A percentile compares a stretch with the other conserved stretches of the same genome.
Conservation (phyloP, 345 rosid species). For the Hirschfeldia incana region DNA sequence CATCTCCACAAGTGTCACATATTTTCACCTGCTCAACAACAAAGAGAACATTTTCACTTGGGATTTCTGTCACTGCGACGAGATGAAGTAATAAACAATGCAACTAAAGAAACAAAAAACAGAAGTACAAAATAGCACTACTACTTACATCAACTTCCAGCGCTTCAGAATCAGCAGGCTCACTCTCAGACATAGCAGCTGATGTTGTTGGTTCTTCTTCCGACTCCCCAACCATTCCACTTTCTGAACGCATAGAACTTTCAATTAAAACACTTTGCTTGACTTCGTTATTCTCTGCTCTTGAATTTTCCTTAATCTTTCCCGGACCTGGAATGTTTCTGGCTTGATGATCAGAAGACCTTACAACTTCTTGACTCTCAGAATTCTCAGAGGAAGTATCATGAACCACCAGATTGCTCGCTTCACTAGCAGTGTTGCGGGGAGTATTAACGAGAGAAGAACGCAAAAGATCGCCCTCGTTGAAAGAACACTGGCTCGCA, state of each 20-base stretch:
- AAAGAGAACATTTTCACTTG: conserved; percentile 24
- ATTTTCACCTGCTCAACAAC: conserved; percentile 80
- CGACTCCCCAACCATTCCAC: conserved; percentile 43
- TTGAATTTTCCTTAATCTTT: conserved; percentile 32
- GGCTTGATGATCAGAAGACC: conserved; percentile 42
- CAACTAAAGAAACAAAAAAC: neutral
- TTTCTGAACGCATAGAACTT: conserved; percentile 34
- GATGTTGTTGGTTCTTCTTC: conserved; percentile 32
- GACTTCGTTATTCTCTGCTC: conserved; percentile 39
- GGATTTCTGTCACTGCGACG: neutral
- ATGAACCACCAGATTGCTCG: conserved; percentile 12
- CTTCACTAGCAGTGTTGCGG: no score
- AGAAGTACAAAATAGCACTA: neutral
- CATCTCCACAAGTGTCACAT: conserved; percentile 98
- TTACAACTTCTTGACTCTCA: conserved; percentile 51
- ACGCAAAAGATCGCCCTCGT: conserved; percentile 43
- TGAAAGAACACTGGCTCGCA: conserved; percentile 56
- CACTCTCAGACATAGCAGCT: conserved; percentile 52
- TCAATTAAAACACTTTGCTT: neutral
- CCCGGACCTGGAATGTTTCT: conserved; percentile 17
- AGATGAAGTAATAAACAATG: conserved; percentile 1
- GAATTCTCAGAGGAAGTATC: conserved; percentile 57
- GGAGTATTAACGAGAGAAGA: conserved; percentile 32
- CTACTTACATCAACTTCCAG: conserved; percentile 84
- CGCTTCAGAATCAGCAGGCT: conserved; percentile 67